Evolutionary conservation across 23 red algal genomes (phyloP).

Genomic region (Gracilaria gracilis): DNA sequence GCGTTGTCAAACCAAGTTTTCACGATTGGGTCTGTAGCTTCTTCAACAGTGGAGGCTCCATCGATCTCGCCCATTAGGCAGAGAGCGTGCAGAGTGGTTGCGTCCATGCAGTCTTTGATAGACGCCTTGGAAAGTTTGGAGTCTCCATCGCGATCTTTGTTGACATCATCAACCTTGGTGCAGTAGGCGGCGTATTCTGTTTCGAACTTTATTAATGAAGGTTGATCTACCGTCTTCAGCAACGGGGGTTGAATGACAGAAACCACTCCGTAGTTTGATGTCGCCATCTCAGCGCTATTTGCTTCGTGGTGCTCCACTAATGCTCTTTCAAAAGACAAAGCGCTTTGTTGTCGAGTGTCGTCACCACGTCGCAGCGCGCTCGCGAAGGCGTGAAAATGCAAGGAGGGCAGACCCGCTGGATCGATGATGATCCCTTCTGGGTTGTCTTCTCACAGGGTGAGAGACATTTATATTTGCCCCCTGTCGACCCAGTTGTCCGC

Average conservation of each 20-base stretch:
- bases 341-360: not conserved
- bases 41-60: not conserved
- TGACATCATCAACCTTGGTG: not conserved
- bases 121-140: not conserved
- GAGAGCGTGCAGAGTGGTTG: not conserved
- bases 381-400: too few species aligned
- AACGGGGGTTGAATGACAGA: not conserved
- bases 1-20: constrained; percentile 25
- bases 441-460: too few species aligned
- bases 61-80: constrained; percentile 36
- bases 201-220: constrained; percentile 15
- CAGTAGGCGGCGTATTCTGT: not conserved
- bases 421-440: too few species aligned
- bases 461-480: too few species aligned
- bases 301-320: too few species aligned
- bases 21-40: constrained; percentile 21
- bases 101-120: constrained; percentile 29
- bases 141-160: not conserved
- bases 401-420: too few species aligned
- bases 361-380: too few species aligned
- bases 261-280: constrained; percentile 8
- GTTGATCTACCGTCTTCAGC: not conserved
- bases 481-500: too few species aligned
- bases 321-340: not conserved
- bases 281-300: too few species aligned